Evolutionary conservation across 257 asterid species (phyloP).

Genomic region (Solanum infundibuliforme): DNA sequence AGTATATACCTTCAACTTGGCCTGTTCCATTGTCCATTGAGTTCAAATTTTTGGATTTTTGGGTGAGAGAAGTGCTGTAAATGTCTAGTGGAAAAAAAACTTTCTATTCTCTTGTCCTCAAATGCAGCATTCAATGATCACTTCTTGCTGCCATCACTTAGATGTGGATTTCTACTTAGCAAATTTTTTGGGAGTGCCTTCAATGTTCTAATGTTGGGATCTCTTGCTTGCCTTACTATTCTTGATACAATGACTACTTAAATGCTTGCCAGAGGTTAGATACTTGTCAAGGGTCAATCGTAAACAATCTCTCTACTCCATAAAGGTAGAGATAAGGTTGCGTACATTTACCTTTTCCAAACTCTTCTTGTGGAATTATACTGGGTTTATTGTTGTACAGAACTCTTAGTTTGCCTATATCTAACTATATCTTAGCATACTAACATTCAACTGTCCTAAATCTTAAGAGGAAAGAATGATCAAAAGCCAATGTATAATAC

Average conservation of each 20-base stretch:
- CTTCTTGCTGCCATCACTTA: background rate
- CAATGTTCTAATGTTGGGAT: background rate
- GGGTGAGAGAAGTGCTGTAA: slow-evolving; percentile 2
- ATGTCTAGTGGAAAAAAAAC: background rate
- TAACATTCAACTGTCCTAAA: background rate
- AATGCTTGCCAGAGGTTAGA: background rate
- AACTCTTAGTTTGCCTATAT: background rate
- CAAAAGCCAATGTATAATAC: background rate
- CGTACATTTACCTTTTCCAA: background rate
- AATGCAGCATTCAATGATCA: background rate
- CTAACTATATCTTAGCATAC: background rate
- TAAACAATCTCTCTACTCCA: background rate
- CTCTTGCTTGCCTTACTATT: background rate
- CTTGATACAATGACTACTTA: background rate
- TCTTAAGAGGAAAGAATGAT: background rate
- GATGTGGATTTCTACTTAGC: background rate
- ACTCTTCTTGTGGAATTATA: background rate
- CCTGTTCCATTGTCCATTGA: background rate
- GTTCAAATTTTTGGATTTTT: background rate
- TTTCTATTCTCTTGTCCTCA: background rate
- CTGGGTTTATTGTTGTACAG: background rate
- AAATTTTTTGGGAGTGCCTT: background rate
- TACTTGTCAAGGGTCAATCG: background rate
- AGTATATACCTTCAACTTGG: background rate
- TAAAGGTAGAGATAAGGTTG: background rate